Base-by-base conservation (phyloP, 768 basidiomycete species). In the Lactarius hatsudake region DNA sequence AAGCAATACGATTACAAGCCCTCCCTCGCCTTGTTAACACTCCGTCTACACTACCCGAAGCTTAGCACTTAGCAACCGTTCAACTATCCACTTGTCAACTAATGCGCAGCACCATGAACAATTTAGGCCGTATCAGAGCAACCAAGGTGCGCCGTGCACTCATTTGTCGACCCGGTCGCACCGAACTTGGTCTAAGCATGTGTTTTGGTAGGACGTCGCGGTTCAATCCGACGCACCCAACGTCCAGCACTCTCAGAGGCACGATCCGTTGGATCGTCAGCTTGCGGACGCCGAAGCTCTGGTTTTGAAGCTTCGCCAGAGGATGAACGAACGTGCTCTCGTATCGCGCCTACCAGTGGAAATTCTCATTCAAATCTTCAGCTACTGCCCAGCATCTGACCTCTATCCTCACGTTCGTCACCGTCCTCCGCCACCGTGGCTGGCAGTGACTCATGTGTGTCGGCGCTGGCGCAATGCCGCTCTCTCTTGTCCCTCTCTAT, bases 361-460 rank as follows among this genome's bases (percentile, higher is more conserved):
- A 18, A 67, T 69, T 34, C 68, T 69, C 38, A 45, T 54, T 5
- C 66, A 69, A 3, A 34, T 69, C 38, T 69, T 69, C 61, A 62
- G 68, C 61, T 69, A 67, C 56, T 38, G 42, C 20, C 23, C 66
- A n/a, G 65, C 68, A 8, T 68, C 66, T 13, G 65, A 67, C 15
- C 57, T 43, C 12, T 34, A 54, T 18, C 68, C 68, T 20, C 68
- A 69, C 51, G 26, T 61, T 55, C 68, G 61, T 38, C 43, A 53
- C 34, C 65, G 65, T 34, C 30, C 65, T 2, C 68, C 68, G 4
- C 68, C 68, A 48, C 32, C 57, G 1, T 69, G 68, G 68, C 23
- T 69, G 17, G 66, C 68, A 0, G 68, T 68, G 38, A 69, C 68
- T 1, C 68, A 69, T 9, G 68, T 69, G 26, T 69, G 68, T 42